A percentile compares a stretch with the other conserved stretches of the same genome.
These are phyloP conservation scores for Hericium erinaceus DNA, from an alignment of 768 basidiomycete genomes.

Conservation along the genomic window DNA sequence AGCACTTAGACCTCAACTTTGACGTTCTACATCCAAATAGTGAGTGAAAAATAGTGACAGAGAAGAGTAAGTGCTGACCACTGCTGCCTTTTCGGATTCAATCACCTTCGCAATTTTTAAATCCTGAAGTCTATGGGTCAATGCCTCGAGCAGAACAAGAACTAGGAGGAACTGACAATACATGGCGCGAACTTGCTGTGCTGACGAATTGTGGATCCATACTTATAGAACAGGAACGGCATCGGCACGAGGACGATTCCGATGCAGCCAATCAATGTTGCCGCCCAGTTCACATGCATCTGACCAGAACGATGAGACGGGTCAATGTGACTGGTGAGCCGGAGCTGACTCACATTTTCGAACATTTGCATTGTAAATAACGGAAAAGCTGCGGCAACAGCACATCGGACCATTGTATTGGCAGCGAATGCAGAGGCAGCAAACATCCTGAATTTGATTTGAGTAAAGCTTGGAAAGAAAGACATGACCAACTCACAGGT, in stretches of 20 bases:
- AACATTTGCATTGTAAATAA: slow-evolving; percentile 6
- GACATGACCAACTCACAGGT: not conserved
- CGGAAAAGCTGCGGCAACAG: slow-evolving; percentile 2
- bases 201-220: slow-evolving; percentile 3
- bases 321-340: not conserved
- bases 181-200: slow-evolving; percentile 5
- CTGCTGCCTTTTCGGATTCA: not conserved
- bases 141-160: not conserved
- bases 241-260: not conserved
- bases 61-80: too few relatives aligned
- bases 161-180: not conserved
- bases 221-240: slow-evolving; percentile 5
- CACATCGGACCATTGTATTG: slow-evolving; percentile 2
- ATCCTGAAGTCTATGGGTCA: not conserved
- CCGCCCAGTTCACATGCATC: slow-evolving; percentile 7
- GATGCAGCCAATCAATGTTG: slow-evolving; percentile 2
- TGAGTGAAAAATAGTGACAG: too few relatives aligned
- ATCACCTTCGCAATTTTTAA: slow-evolving; percentile 2
- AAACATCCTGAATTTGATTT: not conserved
- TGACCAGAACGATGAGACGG: not conserved
- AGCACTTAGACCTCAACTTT: not conserved
- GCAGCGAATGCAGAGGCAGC: slow-evolving; percentile 6
- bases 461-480: not conserved
- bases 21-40: not conserved
- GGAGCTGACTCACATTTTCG: not conserved